Evolutionary conservation across 164 flowering plant species (phyloP), one percentile per base, ranked within the genome.

Genomic region (Paratinospora sagittata): DNA sequence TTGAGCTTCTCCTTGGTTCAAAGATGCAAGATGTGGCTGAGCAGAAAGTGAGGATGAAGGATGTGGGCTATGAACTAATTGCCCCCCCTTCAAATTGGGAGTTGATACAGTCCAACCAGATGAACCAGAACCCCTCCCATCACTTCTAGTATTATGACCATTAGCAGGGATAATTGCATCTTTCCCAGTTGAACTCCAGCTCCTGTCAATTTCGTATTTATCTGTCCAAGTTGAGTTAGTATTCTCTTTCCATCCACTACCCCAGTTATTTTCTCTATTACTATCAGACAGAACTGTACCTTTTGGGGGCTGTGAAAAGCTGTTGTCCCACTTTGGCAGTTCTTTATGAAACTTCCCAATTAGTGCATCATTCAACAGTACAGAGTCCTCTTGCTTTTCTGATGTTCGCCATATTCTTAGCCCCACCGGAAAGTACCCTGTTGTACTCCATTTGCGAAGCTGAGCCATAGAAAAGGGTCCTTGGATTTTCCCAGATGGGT

Each of bases 381-480:
- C 68, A 24, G 94, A 84, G 63, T 88, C 93, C 8, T 88, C 91
- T 76, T 82, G 85, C 43, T 61, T 82, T 75, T 86, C 90, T 16
- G 75, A 64, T 37, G 74, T 66, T 72, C 63, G 91, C 99, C 99
- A 95, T 39, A 95, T 86, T 75, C 74, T 85, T 62, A 90, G 81
- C 69, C 88, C 82, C 19, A 81, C 78, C 17, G 99, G 99, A 58
- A 95, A 95, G 71, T 86, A 92, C 26, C 97, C 97, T 27, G 89
- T 86, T 57, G 82, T 85, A 75, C 77, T 88, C 99, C 99, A 95
- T 80, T 91, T 95, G 8, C 90, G 87, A 78, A 95, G 83, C 84
- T 95, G 99, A n/a, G 78, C 82, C 78, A 89, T 82, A 34, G 97
- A 90, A 85, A 92, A 95, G 69, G 99, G 99, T 52, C 99, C 99